Percentiles rank a stretch among this genome's conserved stretches.
These are phyloP conservation scores for Chalciporus sphaerocephalus DNA, from an alignment of 768 basidiomycete species.

Conservation along the genomic window DNA sequence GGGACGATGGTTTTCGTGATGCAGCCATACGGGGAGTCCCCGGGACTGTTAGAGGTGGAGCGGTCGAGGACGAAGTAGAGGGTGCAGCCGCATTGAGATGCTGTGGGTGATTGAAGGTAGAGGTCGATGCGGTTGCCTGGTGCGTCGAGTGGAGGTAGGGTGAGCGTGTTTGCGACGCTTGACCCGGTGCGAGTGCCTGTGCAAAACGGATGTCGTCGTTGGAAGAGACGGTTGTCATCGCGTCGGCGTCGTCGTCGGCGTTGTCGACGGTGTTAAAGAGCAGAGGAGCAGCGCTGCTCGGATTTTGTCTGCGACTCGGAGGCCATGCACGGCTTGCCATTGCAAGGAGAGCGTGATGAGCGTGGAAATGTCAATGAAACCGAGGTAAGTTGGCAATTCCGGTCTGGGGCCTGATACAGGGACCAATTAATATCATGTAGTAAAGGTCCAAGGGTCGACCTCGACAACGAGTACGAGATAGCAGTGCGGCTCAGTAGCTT, in stretches of 20 bases:
- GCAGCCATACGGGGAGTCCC: conserved; percentile 25
- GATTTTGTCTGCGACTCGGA: conserved; percentile 20
- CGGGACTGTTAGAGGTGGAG: conserved; percentile 17
- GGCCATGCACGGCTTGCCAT: conserved; percentile 25
- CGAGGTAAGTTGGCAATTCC: background rate
- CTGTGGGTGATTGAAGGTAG: conserved; percentile 31
- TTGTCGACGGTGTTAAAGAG: conserved; percentile 11
- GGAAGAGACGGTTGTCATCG: conserved; percentile 19
- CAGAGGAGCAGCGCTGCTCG: background rate
- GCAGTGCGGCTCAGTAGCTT: too few species aligned
- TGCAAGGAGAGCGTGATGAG: conserved; percentile 12
- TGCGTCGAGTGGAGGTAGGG: conserved; percentile 37
- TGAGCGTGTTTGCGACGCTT: conserved; percentile 26
- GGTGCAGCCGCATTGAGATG: background rate
- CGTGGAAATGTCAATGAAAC: conserved; percentile 16
- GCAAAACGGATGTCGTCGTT: conserved; percentile 12
- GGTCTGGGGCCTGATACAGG: background rate
- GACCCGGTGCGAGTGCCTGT: background rate
- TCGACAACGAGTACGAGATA: too few species aligned
- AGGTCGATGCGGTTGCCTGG: conserved; percentile 33
- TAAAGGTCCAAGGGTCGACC: too few species aligned
- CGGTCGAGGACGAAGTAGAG: conserved; percentile 4
- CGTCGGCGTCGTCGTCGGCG: conserved; percentile 22
- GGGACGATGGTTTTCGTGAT: conserved; percentile 30
- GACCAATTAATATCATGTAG: background rate